phyloP scores from a whole-genome alignment of 169 alveolate genomes.

The Miamiensis avidus region DNA sequence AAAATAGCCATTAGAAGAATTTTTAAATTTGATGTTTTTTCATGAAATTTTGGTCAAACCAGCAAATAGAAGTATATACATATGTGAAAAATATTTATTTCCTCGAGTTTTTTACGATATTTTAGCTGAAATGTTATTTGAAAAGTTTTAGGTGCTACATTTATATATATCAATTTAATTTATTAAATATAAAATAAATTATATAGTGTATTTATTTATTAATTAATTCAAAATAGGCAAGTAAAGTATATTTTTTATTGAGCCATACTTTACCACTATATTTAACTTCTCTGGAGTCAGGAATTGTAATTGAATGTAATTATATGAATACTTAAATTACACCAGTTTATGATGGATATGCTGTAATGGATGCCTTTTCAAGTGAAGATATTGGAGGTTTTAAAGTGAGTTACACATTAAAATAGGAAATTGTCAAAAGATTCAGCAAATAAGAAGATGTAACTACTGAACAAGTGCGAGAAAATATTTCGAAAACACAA shows the following conservation, averaged over 20 bases:
- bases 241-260: constrained; percentile 1
- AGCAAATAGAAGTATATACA: background rate
- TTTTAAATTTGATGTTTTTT: constrained; percentile 5
- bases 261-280: constrained; percentile 12
- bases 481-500: background rate
- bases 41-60: background rate
- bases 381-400: constrained; percentile 11
- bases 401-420: constrained; percentile 1
- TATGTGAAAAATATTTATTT: constrained; percentile 1
- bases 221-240: background rate
- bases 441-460: background rate
- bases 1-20: background rate
- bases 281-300: constrained; percentile 7
- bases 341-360: constrained; percentile 17
- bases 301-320: constrained; percentile 9
- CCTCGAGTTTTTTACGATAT: constrained; percentile 15
- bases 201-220: no score
- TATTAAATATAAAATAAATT: no score
- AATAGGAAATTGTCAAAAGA: background rate
- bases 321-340: constrained; percentile 19
- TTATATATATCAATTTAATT: background rate
- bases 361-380: constrained; percentile 6
- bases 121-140: constrained; percentile 4
- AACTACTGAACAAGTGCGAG: no score
- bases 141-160: constrained; percentile 3